Base-by-base conservation (phyloP, 352 stramenopile species). In the Phytophthora hibernalis region DNA sequence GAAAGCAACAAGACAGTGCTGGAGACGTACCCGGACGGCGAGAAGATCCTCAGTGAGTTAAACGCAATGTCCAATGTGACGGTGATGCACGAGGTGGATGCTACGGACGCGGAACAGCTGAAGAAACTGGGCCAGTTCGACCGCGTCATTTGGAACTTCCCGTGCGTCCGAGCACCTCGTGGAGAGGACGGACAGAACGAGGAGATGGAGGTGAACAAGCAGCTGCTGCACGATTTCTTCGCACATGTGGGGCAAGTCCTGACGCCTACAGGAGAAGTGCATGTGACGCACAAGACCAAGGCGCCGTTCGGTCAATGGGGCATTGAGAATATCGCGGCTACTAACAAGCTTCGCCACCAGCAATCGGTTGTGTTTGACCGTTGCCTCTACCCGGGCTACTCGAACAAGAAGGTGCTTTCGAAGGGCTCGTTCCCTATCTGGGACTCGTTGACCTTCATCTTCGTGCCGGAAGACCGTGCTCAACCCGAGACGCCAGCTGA, bases 201-300 rank as follows among this genome's bases (percentile, higher is more conserved):
- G 33, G 94, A 96, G 66, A 98, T 99, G 91, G 95, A 98, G 67
- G 55, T 80, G 8, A 99, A 99, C 79, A 98, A 98, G 67, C 57
- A 87, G 55, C 76, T 99, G 1, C 66, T 99, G 20, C 65, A 82
- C 30, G 77, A 74, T 16, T 99, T 99, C 77, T 96, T 99, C 33
- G 54, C 47, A 6, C 85, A 90, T 70, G 77, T 87, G 9, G 50
- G 33, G 2, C 33, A 66, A 13, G 70, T 89, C 28, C 62, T 96
- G n/a, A 79, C 79, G 22, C 26, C 71, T 4, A 71, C 59, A 8
- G 94, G 95, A 18, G 83, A 99, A 66, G 84, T 99, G 47, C 92
- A 98, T 54, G 87, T 99, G 48, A 96, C 90, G 50, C 96, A 98
- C 82, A 99, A 99, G 80, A 99, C 96, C 37, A 98, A 93, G 89